A percentile compares a stretch with the other conserved stretches of the same genome.
Evolutionary conservation across 805 yeast species (phyloP).

Genomic region (Metschnikowia sp.): DNA sequence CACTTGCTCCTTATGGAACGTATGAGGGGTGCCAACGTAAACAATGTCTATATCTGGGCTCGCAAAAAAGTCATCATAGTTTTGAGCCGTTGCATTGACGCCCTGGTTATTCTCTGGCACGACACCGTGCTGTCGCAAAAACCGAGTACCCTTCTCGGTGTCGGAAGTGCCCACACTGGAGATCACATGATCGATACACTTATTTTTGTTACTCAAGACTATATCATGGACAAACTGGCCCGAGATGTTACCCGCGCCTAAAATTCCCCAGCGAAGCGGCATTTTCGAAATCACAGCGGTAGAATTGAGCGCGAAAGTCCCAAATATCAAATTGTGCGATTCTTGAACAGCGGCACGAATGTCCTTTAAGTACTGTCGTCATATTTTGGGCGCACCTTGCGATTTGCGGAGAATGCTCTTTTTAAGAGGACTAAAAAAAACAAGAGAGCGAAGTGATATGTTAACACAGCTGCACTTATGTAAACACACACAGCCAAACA

Average conservation of each 20-base stretch:
- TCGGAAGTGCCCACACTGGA: conserved; percentile 40
- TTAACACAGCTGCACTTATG: too few relatives aligned
- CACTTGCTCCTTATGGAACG: conserved; percentile 46
- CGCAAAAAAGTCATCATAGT: conserved; percentile 44
- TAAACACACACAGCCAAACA: too few relatives aligned
- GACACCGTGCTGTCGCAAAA: conserved; percentile 22
- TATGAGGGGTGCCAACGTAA: conserved; percentile 56
- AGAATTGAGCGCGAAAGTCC: neutral
- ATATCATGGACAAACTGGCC: conserved; percentile 42
- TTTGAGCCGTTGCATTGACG: conserved; percentile 22
- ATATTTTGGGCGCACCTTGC: too few relatives aligned
- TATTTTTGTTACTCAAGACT: conserved; percentile 21
- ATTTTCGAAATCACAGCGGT: neutral
- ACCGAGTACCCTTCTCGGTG: conserved; percentile 32
- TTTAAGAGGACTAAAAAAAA: too few relatives aligned
- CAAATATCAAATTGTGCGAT: neutral
- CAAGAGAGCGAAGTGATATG: too few relatives aligned
- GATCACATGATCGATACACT: conserved; percentile 30
- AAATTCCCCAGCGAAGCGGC: conserved; percentile 43
- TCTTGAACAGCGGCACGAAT: neutral
- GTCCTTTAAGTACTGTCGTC: too few relatives aligned
- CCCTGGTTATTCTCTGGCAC: conserved; percentile 22
- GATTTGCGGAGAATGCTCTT: too few relatives aligned
- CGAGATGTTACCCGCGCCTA: conserved; percentile 51
- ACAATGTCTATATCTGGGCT: conserved; percentile 45